Conservation (phyloP, 75 land plant genomes). For the Chamaecyparis obtusa region DNA sequence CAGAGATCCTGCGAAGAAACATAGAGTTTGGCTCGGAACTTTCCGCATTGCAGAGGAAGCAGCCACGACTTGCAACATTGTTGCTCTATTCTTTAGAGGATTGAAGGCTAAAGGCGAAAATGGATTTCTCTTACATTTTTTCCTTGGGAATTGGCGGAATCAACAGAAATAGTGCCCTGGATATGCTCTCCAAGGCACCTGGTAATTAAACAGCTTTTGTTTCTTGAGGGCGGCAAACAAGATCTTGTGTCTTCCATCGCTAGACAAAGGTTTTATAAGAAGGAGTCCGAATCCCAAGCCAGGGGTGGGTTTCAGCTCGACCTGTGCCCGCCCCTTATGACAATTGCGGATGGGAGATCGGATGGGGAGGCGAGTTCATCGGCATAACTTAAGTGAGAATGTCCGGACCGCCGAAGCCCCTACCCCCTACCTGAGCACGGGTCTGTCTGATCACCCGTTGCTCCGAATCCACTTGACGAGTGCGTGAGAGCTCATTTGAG, state of each 20-base stretch:
- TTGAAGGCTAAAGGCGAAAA: conserved; percentile 43
- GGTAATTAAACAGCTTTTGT: background rate
- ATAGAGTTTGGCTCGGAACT: conserved; percentile 37
- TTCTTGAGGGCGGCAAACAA: background rate
- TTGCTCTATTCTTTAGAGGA: conserved; percentile 38
- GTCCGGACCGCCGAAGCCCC: too few relatives aligned
- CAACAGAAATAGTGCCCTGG: too few relatives aligned
- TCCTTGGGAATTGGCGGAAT: background rate
- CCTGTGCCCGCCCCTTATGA: too few relatives aligned
- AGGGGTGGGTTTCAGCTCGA: background rate
- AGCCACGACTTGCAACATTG: conserved; percentile 36
- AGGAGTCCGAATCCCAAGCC: background rate
- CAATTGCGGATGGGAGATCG: too few relatives aligned
- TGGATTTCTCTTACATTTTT: conserved; percentile 16
- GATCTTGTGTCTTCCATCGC: background rate
- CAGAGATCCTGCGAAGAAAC: conserved; percentile 24
- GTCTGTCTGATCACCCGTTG: too few relatives aligned
- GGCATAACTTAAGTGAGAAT: too few relatives aligned
- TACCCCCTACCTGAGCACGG: too few relatives aligned
- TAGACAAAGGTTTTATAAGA: background rate
- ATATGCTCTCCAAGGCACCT: background rate
- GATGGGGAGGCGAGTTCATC: too few relatives aligned
- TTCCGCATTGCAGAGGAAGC: conserved; percentile 46
- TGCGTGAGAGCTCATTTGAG: too few relatives aligned
- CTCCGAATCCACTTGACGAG: too few relatives aligned